These are phyloP conservation scores for Colletotrichum cereale DNA, from an alignment of 2,329 filamentous ascomycete species.

Conservation along the genomic window DNA sequence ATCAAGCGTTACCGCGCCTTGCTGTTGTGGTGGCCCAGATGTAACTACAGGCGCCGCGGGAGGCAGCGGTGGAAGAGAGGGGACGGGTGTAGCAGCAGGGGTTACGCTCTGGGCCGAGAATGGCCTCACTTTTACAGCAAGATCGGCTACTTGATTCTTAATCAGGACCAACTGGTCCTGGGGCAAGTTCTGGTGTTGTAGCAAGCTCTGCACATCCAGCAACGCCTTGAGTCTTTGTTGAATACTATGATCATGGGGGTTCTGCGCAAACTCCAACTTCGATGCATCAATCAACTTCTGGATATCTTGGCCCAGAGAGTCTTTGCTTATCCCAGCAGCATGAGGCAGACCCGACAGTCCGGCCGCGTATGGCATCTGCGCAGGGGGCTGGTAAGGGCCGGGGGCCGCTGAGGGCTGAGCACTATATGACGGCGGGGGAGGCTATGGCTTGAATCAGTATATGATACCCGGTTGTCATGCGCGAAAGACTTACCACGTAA, in stretches of 20 bases:
- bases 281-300: slow-evolving; percentile 80
- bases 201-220: slow-evolving; percentile 83
- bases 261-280: slow-evolving; percentile 80
- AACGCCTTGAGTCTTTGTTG: slow-evolving; percentile 87
- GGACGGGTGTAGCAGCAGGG: slow-evolving; percentile 55
- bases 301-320: slow-evolving; percentile 86
- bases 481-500: slow-evolving; percentile 29
- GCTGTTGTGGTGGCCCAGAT: slow-evolving; percentile 44
- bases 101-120: slow-evolving; percentile 56
- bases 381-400: slow-evolving; percentile 58
- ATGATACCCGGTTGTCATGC: background rate
- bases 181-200: slow-evolving; percentile 82
- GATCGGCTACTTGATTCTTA: slow-evolving; percentile 84
- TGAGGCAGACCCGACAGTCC: slow-evolving; percentile 45
- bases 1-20: slow-evolving; percentile 63
- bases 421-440: slow-evolving; percentile 51
- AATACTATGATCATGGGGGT: slow-evolving; percentile 80
- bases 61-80: slow-evolving; percentile 50
- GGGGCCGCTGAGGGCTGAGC: slow-evolving; percentile 53
- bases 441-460: slow-evolving; percentile 45
- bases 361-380: slow-evolving; percentile 54
- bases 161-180: slow-evolving; percentile 87
- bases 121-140: slow-evolving; percentile 74
- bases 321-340: slow-evolving; percentile 69
- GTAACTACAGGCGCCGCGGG: slow-evolving; percentile 50